A percentile compares a stretch with the other conserved stretches of the same genome.
phyloP scores from a whole-genome alignment of 257 asterid genomes.

The Gynochthodes officinalis region DNA sequence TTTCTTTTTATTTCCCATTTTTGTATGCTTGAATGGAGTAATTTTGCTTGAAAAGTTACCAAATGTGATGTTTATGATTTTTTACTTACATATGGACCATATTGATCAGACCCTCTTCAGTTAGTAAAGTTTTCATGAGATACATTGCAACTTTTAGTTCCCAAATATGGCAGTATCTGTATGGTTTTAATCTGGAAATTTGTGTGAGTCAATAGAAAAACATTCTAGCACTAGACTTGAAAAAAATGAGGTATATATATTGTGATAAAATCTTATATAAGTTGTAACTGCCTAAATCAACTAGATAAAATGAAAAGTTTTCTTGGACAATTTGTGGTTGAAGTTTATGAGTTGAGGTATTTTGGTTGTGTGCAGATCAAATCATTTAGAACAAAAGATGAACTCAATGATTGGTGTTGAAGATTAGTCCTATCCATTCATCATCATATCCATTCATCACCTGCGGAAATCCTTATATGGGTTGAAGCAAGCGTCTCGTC shows the following conservation, averaged over 20 bases:
- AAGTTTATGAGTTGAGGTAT: neutral
- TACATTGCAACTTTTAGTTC: neutral
- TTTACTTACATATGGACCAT: neutral
- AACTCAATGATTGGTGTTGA: constrained; percentile 25
- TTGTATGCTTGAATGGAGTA: neutral
- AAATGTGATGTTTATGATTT: neutral
- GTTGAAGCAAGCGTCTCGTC: too few relatives aligned
- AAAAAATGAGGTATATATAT: too few relatives aligned
- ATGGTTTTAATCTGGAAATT: too few relatives aligned
- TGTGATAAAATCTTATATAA: neutral
- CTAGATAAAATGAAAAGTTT: neutral
- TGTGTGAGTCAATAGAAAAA: too few relatives aligned
- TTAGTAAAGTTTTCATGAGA: neutral
- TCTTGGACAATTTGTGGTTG: neutral
- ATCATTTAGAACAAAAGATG: constrained; percentile 35
- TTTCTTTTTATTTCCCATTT: too few relatives aligned
- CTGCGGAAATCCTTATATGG: too few relatives aligned
- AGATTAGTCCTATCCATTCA: too few relatives aligned
- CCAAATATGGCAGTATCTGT: too few relatives aligned
- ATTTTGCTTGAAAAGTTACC: neutral
- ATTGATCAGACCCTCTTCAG: neutral
- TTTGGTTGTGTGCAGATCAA: constrained; percentile 26
- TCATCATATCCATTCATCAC: too few relatives aligned
- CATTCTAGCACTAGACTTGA: too few relatives aligned
- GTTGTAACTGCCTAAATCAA: neutral